Base-by-base conservation (phyloP, 2,329 filamentous ascomycete genomes). In the Phaeosphaeriaceae sp. region DNA sequence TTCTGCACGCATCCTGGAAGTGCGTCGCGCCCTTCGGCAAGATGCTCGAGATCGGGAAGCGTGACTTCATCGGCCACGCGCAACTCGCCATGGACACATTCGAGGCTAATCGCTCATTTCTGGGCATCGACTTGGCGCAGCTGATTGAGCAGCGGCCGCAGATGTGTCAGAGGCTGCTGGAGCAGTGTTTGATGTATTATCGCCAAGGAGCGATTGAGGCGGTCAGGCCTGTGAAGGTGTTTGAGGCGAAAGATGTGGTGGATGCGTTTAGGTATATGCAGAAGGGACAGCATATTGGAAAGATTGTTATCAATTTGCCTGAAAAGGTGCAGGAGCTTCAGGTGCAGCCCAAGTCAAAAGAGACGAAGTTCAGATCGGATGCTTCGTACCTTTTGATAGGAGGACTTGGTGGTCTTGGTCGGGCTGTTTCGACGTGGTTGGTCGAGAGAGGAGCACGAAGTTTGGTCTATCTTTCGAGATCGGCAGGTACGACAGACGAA, bases 1-100 rank as follows among this genome's bases (percentile, higher is more conserved):
- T 66, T 6, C 54, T 76, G 1, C 49, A 63, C 19, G 76, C 76
- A 1, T 81, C 77, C 0, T 85, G 79, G 80, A 60, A 74, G 9
- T 82, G 79, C 44, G 70, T 85, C 1, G 81, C 81, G 1, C 54
- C 63, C 24, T 52, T 45, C 40, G 67, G 67, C 4, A 60, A 21
- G 9, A 56, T 67, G 55, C 49, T 70, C 15, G 67, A 70, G 56
- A 53, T 70, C 24, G 67, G 67, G 6, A 70, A 66, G 53, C 47
- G 51, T 15, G 67, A 68, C 22, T 22, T 68, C 42, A n/a, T 66
- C 1, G 65, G 56, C 13, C 46, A 52, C 13, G 58, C 54, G 21
- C 51, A 10, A 2, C 47, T 57, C 3, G 17, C 50, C 4, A 49
- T 62, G 53, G 42, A 36, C 24, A 50, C 53, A 7, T 62, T 62